Conservation (phyloP, 805 yeast species). For the Metschnikowia borealis region DNA sequence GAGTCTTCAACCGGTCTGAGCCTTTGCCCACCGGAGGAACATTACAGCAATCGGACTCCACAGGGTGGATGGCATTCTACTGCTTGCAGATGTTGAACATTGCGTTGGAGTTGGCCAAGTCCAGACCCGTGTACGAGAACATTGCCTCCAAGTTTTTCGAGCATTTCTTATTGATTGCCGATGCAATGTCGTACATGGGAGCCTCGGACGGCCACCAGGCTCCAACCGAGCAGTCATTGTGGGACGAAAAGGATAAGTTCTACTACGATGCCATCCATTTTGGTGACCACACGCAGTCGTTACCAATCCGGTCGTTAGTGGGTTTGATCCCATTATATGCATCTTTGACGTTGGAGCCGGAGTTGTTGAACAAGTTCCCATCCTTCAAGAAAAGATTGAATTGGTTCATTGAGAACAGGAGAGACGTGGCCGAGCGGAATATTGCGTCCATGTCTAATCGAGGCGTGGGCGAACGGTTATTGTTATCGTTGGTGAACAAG, state of each 20-base stretch:
- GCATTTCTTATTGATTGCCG: conserved; percentile 86
- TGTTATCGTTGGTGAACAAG: conserved; percentile 74
- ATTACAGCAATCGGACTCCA: conserved; percentile 89
- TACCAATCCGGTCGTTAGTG: conserved; percentile 85
- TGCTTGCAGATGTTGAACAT: conserved; percentile 87
- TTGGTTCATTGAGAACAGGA: conserved; percentile 76
- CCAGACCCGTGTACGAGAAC: conserved; percentile 83
- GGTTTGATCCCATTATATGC: conserved; percentile 92
- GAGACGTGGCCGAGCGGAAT: conserved; percentile 69
- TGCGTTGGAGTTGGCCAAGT: conserved; percentile 83
- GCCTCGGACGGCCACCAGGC: conserved; percentile 39
- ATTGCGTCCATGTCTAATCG: conserved; percentile 77
- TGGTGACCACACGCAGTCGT: conserved; percentile 55
- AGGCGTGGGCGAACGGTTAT: conserved; percentile 79
- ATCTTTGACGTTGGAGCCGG: conserved; percentile 82
- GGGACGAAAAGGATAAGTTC: conserved; percentile 88
- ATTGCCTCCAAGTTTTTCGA: conserved; percentile 93
- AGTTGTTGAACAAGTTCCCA: conserved; percentile 70
- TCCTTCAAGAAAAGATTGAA: conserved; percentile 75
- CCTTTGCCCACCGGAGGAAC: conserved; percentile 90
- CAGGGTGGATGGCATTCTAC: conserved; percentile 98
- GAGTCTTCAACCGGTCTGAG: conserved; percentile 88
- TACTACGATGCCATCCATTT: conserved; percentile 93
- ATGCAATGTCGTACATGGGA: conserved; percentile 76
- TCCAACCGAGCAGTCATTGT: conserved; percentile 57